phyloP scores from a whole-genome alignment of 805 yeast genomes.

The Ogataea glucozyma region DNA sequence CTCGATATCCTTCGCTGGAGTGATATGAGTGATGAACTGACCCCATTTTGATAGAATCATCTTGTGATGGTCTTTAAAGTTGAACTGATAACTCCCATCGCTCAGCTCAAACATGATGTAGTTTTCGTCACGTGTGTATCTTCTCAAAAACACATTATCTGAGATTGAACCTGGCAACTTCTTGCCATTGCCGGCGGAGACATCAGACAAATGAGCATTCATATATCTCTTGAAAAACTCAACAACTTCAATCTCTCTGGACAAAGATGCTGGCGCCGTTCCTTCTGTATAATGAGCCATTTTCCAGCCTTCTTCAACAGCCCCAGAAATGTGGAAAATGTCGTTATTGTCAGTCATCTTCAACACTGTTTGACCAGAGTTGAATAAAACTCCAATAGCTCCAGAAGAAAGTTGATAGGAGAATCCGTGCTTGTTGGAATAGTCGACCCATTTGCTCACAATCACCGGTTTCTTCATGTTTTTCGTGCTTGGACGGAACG shows the following conservation, averaged over 20 bases:
- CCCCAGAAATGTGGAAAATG: constrained; percentile 62
- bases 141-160: constrained; percentile 74
- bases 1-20: constrained; percentile 70
- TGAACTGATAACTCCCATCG: constrained; percentile 90
- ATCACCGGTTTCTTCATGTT: constrained; percentile 56
- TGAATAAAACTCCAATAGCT: constrained; percentile 86
- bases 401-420: constrained; percentile 90
- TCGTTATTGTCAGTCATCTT: constrained; percentile 64
- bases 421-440: constrained; percentile 92
- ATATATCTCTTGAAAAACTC: constrained; percentile 88
- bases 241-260: constrained; percentile 79
- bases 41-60: constrained; percentile 78
- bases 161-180: constrained; percentile 38
- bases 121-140: constrained; percentile 76
- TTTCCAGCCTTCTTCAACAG: constrained; percentile 52
- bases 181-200: constrained; percentile 63
- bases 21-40: constrained; percentile 73
- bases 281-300: constrained; percentile 47
- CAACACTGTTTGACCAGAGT: constrained; percentile 79
- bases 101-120: constrained; percentile 92
- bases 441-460: constrained; percentile 97
- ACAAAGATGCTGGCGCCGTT: constrained; percentile 47
- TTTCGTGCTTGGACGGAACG: constrained; percentile 14
- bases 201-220: constrained; percentile 85
- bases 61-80: constrained; percentile 94